These are phyloP conservation scores for Dysphania ambrosioides DNA, from an alignment of 148 eudicot species.

Conservation along the genomic window DNA sequence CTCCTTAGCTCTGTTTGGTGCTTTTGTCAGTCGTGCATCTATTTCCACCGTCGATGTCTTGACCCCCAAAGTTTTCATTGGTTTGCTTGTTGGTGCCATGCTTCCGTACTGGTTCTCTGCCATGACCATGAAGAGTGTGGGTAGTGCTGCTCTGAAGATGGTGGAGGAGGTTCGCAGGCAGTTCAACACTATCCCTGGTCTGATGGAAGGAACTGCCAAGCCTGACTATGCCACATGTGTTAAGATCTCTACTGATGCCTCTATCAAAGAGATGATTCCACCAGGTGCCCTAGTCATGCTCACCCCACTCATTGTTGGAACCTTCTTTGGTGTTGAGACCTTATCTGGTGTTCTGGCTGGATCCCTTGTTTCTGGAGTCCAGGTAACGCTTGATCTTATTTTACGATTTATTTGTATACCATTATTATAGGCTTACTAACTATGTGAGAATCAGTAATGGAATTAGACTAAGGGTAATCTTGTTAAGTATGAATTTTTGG, in stretches of 20 bases:
- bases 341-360: conserved; percentile 89
- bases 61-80: conserved; percentile 82
- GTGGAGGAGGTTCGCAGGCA: conserved; percentile 95
- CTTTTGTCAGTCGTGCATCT: conserved; percentile 74
- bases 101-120: conserved; percentile 98
- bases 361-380: conserved; percentile 82
- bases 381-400: conserved; percentile 38
- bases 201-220: conserved; percentile 86
- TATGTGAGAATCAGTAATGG: not conserved
- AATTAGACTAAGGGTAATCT: not conserved
- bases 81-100: conserved; percentile 90
- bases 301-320: conserved; percentile 81
- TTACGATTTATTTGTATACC: not conserved
- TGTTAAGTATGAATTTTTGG: not conserved
- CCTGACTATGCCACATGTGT: conserved; percentile 95
- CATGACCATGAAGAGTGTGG: conserved; percentile 99
- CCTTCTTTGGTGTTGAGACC: conserved; percentile 79
- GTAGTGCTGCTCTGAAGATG: conserved; percentile 87
- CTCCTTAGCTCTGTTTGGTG: conserved; percentile 82
- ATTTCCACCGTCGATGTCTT: conserved; percentile 66
- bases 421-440: not conserved
- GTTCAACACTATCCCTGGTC: conserved; percentile 85
- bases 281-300: conserved; percentile 92
- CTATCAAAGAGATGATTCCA: conserved; percentile 84
- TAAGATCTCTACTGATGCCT: conserved; percentile 93